Conservation (phyloP, 2,329 filamentous ascomycete species). For the Fusarium xyrophilum region DNA sequence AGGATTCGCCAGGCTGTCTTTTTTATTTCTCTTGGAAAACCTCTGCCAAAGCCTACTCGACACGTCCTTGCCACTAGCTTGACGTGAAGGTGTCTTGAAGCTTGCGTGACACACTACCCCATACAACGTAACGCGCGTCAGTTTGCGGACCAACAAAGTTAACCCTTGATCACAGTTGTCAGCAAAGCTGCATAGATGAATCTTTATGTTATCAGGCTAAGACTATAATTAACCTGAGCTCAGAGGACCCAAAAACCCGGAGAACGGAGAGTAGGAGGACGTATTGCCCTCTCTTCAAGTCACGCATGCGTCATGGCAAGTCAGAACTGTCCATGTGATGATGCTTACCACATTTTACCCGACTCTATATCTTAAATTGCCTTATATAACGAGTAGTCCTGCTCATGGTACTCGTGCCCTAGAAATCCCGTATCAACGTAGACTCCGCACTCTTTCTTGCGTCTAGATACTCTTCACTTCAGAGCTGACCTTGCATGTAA, state of each 20-base stretch:
- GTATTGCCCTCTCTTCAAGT: rapidly evolving
- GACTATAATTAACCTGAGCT: rapidly evolving
- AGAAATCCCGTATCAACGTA: too few relatives aligned
- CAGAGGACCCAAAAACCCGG: rapidly evolving
- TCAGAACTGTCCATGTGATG: rapidly evolving
- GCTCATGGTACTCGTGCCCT: rapidly evolving
- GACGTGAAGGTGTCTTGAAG: not conserved
- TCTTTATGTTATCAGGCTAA: too few relatives aligned
- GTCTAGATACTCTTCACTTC: not conserved
- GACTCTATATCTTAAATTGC: rapidly evolving
- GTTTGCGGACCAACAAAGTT: not conserved
- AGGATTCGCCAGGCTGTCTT: not conserved
- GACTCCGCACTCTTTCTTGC: not conserved
- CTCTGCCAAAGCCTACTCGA: not conserved
- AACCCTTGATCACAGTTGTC: not conserved
- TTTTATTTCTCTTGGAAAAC: not conserved
- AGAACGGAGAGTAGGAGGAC: not conserved
- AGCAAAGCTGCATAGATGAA: rapidly evolving
- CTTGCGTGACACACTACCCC: not conserved
- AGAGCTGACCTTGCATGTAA: not conserved
- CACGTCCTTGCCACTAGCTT: not conserved
- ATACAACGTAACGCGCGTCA: not conserved
- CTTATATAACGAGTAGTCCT: too few relatives aligned
- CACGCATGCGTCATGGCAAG: rapidly evolving
- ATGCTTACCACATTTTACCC: rapidly evolving